Conservation (phyloP, 192 early-diverging fungal species). For the Radiomyces spectabilis region DNA sequence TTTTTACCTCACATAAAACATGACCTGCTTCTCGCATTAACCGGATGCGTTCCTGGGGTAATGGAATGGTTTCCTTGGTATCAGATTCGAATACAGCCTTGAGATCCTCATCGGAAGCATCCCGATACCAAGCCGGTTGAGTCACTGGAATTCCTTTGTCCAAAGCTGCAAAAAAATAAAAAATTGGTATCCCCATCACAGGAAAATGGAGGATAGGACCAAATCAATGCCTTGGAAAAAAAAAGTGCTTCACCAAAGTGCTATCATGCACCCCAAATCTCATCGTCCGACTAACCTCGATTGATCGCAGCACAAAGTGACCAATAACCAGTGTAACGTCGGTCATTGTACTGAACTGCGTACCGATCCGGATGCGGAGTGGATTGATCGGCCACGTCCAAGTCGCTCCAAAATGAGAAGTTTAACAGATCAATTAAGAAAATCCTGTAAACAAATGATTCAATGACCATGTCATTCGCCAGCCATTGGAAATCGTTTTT, state of each 20-base stretch:
- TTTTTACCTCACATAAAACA: conserved; percentile 46
- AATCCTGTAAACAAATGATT: conserved; percentile 41
- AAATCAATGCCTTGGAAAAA: too few relatives aligned
- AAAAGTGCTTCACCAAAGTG: neutral
- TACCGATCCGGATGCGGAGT: conserved; percentile 40
- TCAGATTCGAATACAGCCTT: conserved; percentile 57
- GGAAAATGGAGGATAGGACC: too few relatives aligned
- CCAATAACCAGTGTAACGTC: conserved; percentile 74
- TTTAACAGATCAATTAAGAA: conserved; percentile 79
- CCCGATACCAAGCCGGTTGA: conserved; percentile 43
- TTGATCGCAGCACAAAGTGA: conserved; percentile 72
- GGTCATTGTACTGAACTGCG: conserved; percentile 48
- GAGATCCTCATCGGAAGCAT: conserved; percentile 32
- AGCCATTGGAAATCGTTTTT: too few relatives aligned
- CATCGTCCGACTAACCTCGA: conserved; percentile 34
- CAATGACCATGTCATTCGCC: too few relatives aligned
- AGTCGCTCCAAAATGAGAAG: conserved; percentile 79
- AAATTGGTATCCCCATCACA: too few relatives aligned
- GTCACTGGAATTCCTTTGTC: conserved; percentile 55
- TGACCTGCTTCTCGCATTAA: conserved; percentile 63
- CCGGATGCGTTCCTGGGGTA: conserved; percentile 50
- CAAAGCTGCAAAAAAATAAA: conserved; percentile 27
- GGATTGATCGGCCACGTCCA: conserved; percentile 37
- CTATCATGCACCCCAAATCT: neutral
- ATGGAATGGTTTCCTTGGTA: conserved; percentile 49